These are phyloP conservation scores for Leishmania aethiopica DNA, from an alignment of 208 protist genomes.

Conservation along the genomic window DNA sequence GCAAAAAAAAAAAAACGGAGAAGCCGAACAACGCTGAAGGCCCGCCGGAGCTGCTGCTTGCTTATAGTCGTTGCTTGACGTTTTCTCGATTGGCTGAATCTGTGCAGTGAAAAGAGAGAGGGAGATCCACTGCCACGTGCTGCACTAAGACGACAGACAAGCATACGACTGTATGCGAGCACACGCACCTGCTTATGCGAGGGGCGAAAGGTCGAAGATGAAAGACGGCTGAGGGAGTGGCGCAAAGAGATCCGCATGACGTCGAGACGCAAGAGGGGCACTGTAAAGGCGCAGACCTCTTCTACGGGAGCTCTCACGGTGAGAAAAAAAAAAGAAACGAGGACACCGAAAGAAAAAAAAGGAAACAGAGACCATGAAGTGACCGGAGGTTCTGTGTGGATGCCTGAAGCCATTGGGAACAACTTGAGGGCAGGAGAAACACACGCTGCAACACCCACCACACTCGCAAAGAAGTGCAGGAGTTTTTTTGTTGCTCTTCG, in stretches of 20 bases:
- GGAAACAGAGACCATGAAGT: background rate
- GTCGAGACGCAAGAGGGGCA: background rate
- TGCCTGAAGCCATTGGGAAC: too few relatives aligned
- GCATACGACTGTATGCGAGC: background rate
- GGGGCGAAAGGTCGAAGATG: background rate
- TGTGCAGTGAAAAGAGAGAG: background rate
- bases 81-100: background rate
- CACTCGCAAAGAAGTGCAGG: background rate
- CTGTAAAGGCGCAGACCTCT: background rate
- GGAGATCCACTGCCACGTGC: background rate
- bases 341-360: background rate
- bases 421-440: constrained; percentile 4
- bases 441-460: too few relatives aligned
- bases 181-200: background rate
- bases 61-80: background rate
- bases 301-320: background rate
- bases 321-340: background rate
- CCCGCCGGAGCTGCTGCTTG: background rate
- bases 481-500: too few relatives aligned
- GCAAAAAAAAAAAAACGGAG: background rate
- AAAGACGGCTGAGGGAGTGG: background rate
- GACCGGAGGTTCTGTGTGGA: background rate
- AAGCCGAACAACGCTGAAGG: background rate
- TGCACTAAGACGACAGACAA: background rate
- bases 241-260: background rate